Base-by-base conservation (phyloP, 495 filamentous ascomycete genomes). In the Opeltia flavorubescens region DNA sequence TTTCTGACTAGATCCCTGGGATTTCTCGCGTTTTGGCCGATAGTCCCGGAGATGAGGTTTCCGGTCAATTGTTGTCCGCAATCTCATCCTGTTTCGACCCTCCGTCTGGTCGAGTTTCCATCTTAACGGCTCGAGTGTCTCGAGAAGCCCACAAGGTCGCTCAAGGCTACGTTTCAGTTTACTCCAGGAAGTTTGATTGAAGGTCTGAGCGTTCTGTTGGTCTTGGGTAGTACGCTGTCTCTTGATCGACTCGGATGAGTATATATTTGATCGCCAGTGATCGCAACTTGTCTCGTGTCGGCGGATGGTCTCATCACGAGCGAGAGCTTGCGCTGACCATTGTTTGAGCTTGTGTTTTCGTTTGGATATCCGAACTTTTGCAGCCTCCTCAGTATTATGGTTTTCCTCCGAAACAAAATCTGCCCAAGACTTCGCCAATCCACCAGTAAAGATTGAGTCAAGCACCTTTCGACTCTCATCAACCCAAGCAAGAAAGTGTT, bases 71-170 rank as follows among this genome's bases (percentile, higher is more conserved):
- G 93, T 72, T 40, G 94, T 75, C 4, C 91, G 77, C 43, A 93
- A 68, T 33, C 93, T 76, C 88, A 95, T 95, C 29, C 93, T 83
- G 59, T 95, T 94, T 13, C 89, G 77, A 30, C 89, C 93, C 66
- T 98, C 91, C 0, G 89, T 96, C 55, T 91, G 77, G 59, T 98
- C 91, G 6, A 98, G 75, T 56, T 83, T 85, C 86, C 86, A 96
- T 59, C 84, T 94, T 6, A 18, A 18, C 3, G 67, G 69, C 15
- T 71, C 68, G 0, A 70, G 64, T 39, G 82, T 74, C 39, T 83
- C 78, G 31, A 94, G 77, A 20, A 95, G 68, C 13, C 84, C 87
- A 36, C 84, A 83, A 8, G 84, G 83, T 18, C 86, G 75, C 35
- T 70, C 70, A 35, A 95, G 66, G 40, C 87, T 81, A 48, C 77